A percentile compares a stretch with the other conserved stretches of the same genome.
Evolutionary conservation across 179 eudicot genomes (phyloP).

Genomic region (Spinacia oleracea): DNA sequence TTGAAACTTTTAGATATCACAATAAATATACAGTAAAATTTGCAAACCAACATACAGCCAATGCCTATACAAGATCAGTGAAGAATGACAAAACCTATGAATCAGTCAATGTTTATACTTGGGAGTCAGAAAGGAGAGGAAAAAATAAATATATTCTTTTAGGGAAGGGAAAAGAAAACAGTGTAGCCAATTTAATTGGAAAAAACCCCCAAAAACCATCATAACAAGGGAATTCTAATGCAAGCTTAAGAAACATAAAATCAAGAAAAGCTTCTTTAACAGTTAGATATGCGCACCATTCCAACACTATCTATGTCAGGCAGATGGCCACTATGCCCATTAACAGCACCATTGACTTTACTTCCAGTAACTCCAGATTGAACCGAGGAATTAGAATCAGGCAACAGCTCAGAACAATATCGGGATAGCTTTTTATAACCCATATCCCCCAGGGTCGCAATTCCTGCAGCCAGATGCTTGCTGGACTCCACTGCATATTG

Average conservation of each 20-base stretch:
- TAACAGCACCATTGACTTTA: constrained; percentile 52
- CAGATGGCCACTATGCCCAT: constrained; percentile 54
- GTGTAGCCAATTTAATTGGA: constrained; percentile 7
- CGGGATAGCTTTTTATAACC: constrained; percentile 80
- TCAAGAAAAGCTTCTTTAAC: not conserved
- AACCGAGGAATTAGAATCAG: constrained; percentile 50
- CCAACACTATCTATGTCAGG: constrained; percentile 60
- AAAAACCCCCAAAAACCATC: constrained; percentile 4
- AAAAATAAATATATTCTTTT: too few species aligned
- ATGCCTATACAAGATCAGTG: constrained; percentile 1
- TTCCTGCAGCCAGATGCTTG: constrained; percentile 88
- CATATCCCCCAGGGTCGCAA: constrained; percentile 72
- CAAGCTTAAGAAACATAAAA: constrained; percentile 2
- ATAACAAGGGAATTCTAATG: not conserved
- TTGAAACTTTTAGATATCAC: not conserved
- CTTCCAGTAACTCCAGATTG: constrained; percentile 44
- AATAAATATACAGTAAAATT: not conserved
- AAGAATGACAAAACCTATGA: not conserved
- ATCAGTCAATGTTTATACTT: not conserved
- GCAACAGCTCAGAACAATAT: constrained; percentile 73
- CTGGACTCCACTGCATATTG: constrained; percentile 85
- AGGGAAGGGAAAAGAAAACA: not conserved
- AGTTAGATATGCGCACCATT: constrained; percentile 51
- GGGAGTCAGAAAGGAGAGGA: not conserved
- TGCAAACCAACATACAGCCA: not conserved